Conservation (phyloP, 495 filamentous ascomycete genomes). For the Polyplosphaeria fusca region DNA sequence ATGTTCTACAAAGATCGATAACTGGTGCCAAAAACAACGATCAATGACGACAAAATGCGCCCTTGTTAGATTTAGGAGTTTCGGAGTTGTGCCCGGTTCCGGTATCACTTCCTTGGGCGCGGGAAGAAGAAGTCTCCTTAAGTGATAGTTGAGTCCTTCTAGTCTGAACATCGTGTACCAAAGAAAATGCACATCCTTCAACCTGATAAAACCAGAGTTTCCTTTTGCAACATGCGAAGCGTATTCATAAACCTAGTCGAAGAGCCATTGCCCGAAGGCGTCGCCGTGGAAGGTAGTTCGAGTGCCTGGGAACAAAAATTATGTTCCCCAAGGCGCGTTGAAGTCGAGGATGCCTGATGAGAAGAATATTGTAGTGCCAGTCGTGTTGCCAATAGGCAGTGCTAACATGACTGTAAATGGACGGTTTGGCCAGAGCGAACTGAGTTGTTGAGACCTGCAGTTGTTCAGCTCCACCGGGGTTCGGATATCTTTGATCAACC, state of each 20-base stretch:
- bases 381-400: background rate
- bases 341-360: background rate
- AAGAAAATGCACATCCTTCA: background rate
- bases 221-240: background rate
- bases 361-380: background rate
- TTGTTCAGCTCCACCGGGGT: slow-evolving; percentile 36
- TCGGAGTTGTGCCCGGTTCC: too few relatives aligned
- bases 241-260: background rate
- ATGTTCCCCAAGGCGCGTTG: background rate
- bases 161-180: background rate
- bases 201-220: background rate
- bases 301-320: background rate
- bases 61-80: background rate
- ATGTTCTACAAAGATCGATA: background rate
- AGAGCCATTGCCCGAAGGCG: background rate
- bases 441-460: slow-evolving; percentile 26
- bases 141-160: background rate
- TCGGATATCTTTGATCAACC: too few relatives aligned
- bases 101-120: too few relatives aligned
- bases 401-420: background rate
- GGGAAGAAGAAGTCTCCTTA: background rate
- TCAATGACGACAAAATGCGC: background rate
- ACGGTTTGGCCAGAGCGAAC: background rate
- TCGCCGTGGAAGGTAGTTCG: background rate
- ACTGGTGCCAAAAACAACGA: background rate